Conservation (phyloP, 1,284 basidiomycete species). For the Golubevia sp. region DNA sequence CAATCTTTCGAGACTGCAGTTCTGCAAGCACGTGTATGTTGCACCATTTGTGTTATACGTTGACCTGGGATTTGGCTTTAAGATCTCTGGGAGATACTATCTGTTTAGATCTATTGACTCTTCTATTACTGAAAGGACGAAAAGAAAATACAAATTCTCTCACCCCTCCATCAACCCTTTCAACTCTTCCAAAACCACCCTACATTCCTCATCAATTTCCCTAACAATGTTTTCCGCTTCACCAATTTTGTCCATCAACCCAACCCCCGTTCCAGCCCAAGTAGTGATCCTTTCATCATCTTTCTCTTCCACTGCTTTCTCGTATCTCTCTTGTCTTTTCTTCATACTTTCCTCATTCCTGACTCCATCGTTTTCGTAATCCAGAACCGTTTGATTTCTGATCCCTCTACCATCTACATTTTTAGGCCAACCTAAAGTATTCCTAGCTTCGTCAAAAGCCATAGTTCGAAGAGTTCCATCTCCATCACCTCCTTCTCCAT, state of each 20-base stretch:
- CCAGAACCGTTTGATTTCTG: constrained; percentile 37
- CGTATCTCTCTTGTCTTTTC: constrained; percentile 36
- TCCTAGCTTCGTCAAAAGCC: constrained; percentile 54
- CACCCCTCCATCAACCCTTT: background rate
- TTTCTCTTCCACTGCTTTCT: constrained; percentile 28
- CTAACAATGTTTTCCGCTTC: constrained; percentile 30
- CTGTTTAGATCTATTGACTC: no score
- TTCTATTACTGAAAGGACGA: no score
- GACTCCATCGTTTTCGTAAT: constrained; percentile 29
- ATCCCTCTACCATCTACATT: constrained; percentile 53
- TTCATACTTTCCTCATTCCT: constrained; percentile 14
- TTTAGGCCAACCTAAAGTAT: constrained; percentile 49
- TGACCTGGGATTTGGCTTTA: no score
- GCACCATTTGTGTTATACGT: no score
- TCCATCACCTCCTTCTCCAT: constrained; percentile 5
- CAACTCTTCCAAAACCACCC: constrained; percentile 13
- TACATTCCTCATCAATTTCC: constrained; percentile 6
- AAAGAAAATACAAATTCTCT: background rate
- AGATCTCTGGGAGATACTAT: no score
- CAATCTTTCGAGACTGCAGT: no score
- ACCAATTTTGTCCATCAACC: constrained; percentile 27
- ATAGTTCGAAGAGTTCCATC: constrained; percentile 36
- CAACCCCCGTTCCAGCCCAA: constrained; percentile 56
- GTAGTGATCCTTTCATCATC: constrained; percentile 46
- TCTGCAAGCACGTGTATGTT: no score